Evolutionary conservation across 2,329 filamentous ascomycete species (phyloP), one percentile per base, ranked within the genome.

Genomic region (Pezicula radicicola): DNA sequence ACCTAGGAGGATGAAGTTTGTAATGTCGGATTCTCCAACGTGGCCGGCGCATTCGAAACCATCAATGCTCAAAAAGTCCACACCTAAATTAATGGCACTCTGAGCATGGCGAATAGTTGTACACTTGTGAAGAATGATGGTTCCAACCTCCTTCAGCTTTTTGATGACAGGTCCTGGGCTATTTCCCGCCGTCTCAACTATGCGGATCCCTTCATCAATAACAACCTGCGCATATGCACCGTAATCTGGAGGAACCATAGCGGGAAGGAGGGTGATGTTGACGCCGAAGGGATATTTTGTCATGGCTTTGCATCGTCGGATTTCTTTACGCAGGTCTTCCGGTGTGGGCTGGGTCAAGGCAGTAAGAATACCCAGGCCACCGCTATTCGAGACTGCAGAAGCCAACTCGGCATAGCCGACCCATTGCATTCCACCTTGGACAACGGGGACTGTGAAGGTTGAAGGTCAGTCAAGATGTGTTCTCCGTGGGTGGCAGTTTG

Each of bases 41-140:
- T 94, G 89, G 60, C 75, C 94, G 41, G 91, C 94, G 74, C 94
- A 99, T 72, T 99, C 94, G 68, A 99, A 97, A 41, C 94, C 94
- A 68, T 99, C 94, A 63, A 99, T 97, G 60, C 87, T 92, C 52
- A 99, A 75, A 73, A 99, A 97, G 72, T 99, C 94, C 4, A 97
- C 94, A 57, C 94, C 94, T 37, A 97, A 84, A 73, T 96, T 96
- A 53, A 96, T 81, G 46, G 94, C 94, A 59, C 88, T 91, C 70
- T 91, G 83, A 18, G 94, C 94, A 69, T 99, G 94, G 50, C 91
- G 79, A 73, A 99, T 96, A 5, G 91, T 95, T 8, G 94, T 99
- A 78, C 94, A 97, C 76, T 99, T 99, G 81, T 99, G 94, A 51
- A 99, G 76, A 62, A 99, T 85, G 51, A 81, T 93, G 64, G 83